Conservation (phyloP, 2,329 filamentous ascomycete species). For the Dactylella cylindrospora region DNA sequence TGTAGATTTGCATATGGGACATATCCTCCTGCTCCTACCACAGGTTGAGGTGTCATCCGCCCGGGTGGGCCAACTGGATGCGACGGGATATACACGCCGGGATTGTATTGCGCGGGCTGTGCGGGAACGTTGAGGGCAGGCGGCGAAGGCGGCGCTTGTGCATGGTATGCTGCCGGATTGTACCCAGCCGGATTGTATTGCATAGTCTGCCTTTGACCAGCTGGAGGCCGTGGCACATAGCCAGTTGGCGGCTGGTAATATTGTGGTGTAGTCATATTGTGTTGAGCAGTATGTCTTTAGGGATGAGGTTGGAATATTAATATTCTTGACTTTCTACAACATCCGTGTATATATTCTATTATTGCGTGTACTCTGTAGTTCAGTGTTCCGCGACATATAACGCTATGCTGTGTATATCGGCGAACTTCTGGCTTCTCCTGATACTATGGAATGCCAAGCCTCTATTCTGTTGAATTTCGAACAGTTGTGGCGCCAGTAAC, state of each 20-base stretch:
- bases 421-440: no score
- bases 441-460: no score
- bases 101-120: slow-evolving; percentile 34
- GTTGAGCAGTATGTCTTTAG: slow-evolving; percentile 4
- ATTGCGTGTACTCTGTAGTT: no score
- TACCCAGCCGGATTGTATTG: slow-evolving; percentile 42
- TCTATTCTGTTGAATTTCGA: no score
- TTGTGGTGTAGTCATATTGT: slow-evolving; percentile 38
- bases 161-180: slow-evolving; percentile 40
- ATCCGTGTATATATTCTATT: no score
- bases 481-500: no score
- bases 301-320: no score
- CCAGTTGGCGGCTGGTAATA: slow-evolving; percentile 39
- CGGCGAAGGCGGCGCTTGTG: slow-evolving; percentile 39
- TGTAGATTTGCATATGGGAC: slow-evolving; percentile 43
- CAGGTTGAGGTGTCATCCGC: slow-evolving; percentile 38
- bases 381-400: no score
- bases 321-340: no score
- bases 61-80: slow-evolving; percentile 39
- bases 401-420: no score
- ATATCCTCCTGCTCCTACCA: slow-evolving; percentile 42
- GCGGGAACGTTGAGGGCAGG: slow-evolving; percentile 27
- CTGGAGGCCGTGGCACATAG: slow-evolving; percentile 38
- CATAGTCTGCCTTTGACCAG: slow-evolving; percentile 34
- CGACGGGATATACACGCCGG: slow-evolving; percentile 33